Evolutionary conservation across 2,329 filamentous ascomycete species (phyloP).

Genomic region (Cladobotryum protrusum): DNA sequence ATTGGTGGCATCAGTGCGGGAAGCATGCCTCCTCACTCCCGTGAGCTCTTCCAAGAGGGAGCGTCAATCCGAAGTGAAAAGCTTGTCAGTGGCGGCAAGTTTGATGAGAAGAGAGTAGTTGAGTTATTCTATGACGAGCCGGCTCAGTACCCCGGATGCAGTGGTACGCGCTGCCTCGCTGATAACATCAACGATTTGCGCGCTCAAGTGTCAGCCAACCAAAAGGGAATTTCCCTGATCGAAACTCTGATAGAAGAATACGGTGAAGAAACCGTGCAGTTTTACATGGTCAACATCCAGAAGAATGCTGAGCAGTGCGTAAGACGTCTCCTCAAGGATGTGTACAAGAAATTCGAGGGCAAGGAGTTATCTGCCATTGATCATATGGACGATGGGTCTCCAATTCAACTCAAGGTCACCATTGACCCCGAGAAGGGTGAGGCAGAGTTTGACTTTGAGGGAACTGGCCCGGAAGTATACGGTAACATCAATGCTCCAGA

Average conservation of each 20-base stretch:
- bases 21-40: conserved; percentile 71
- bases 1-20: conserved; percentile 77
- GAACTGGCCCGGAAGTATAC: conserved; percentile 74
- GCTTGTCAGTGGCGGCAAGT: conserved; percentile 67
- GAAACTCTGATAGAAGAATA: conserved; percentile 70
- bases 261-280: conserved; percentile 69
- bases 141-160: conserved; percentile 67
- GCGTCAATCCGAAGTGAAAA: conserved; percentile 60
- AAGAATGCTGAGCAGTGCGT: conserved; percentile 72
- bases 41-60: conserved; percentile 57
- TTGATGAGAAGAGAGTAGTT: conserved; percentile 70
- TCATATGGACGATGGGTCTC: conserved; percentile 79
- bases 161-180: conserved; percentile 68
- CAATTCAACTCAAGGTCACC: conserved; percentile 66
- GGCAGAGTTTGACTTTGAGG: conserved; percentile 73
- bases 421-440: conserved; percentile 71
- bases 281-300: conserved; percentile 80
- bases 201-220: conserved; percentile 77
- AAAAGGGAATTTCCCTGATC: conserved; percentile 80
- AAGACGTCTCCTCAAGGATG: conserved; percentile 63
- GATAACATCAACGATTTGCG: conserved; percentile 82
- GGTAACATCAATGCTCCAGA: conserved; percentile 76
- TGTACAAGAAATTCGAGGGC: conserved; percentile 64
- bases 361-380: conserved; percentile 65
- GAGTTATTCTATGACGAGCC: conserved; percentile 69